Percentiles rank a stretch among this genome's conserved stretches.
These are phyloP conservation scores for Backusella liffmaniae DNA, from an alignment of 192 early-diverging fungal species.

Conservation along the genomic window DNA sequence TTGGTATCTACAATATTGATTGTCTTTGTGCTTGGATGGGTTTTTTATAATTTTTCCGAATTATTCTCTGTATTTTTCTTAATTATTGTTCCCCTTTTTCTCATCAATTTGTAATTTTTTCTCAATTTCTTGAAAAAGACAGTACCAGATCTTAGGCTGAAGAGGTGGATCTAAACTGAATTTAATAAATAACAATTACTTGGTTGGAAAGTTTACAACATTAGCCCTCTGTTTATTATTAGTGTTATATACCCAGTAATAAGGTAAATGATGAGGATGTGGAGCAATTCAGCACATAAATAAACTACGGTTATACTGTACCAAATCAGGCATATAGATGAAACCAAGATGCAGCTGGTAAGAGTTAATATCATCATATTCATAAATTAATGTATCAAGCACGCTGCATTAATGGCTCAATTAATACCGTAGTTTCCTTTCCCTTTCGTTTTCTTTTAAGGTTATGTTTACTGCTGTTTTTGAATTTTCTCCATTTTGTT, in stretches of 20 bases:
- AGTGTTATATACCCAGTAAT: background rate
- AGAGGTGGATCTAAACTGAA: background rate
- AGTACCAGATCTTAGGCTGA: background rate
- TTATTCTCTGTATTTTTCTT: no score
- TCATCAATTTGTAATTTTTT: no score
- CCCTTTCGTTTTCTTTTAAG: background rate
- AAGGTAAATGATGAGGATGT: background rate
- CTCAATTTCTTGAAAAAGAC: no score
- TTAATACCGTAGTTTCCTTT: background rate
- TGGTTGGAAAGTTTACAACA: background rate
- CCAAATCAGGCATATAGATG: background rate
- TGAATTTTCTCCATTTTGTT: background rate
- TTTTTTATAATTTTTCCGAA: no score
- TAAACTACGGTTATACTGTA: background rate
- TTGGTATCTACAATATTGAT: no score
- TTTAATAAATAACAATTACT: background rate
- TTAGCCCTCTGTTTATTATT: background rate
- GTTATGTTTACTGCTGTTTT: no score
- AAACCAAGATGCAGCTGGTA: background rate
- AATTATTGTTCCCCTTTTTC: no score
- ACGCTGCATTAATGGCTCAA: background rate
- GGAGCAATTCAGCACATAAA: background rate
- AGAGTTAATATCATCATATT: background rate
- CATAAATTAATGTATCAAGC: background rate
- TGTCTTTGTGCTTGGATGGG: no score